A percentile compares a stretch with the other conserved stretches of the same genome.
These are phyloP conservation scores for Pestalotiopsis sp. DNA, from an alignment of 2,329 filamentous ascomycete species.

Conservation along the genomic window DNA sequence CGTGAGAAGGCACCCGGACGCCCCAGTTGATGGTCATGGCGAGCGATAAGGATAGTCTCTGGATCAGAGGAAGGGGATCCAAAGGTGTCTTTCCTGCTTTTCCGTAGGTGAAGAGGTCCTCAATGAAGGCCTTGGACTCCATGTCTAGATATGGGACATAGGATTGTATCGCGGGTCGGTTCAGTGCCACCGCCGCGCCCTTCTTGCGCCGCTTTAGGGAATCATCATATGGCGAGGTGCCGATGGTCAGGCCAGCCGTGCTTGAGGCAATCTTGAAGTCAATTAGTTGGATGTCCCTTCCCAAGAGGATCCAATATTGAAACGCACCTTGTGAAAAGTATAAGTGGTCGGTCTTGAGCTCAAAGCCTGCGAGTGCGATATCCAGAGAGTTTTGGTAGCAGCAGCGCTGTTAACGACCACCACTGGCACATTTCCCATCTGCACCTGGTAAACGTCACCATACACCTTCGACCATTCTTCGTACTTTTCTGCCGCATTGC, in stretches of 20 bases:
- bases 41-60: conserved; percentile 77
- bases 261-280: conserved; percentile 57
- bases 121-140: conserved; percentile 72
- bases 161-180: conserved; percentile 73
- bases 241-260: conserved; percentile 80
- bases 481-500: conserved; percentile 54
- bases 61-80: conserved; percentile 74
- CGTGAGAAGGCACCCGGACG: conserved; percentile 71
- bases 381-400: conserved; percentile 74
- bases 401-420: conserved; percentile 81
- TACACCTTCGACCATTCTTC: conserved; percentile 62
- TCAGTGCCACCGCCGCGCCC: conserved; percentile 77
- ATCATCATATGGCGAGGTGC: conserved; percentile 83
- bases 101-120: conserved; percentile 70
- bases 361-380: conserved; percentile 76
- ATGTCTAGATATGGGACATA: conserved; percentile 85
- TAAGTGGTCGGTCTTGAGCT: conserved; percentile 80
- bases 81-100: conserved; percentile 64
- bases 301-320: background rate
- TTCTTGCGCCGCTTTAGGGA: conserved; percentile 78
- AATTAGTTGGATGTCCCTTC: background rate
- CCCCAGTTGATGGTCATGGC: conserved; percentile 81
- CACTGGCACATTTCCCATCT: conserved; percentile 72
- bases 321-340: conserved; percentile 73
- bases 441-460: conserved; percentile 67